A percentile compares a stretch with the other conserved stretches of the same genome.
These are phyloP conservation scores for Biscutella laevigata DNA, from an alignment of 441 rosid genomes.

Conservation along the genomic window DNA sequence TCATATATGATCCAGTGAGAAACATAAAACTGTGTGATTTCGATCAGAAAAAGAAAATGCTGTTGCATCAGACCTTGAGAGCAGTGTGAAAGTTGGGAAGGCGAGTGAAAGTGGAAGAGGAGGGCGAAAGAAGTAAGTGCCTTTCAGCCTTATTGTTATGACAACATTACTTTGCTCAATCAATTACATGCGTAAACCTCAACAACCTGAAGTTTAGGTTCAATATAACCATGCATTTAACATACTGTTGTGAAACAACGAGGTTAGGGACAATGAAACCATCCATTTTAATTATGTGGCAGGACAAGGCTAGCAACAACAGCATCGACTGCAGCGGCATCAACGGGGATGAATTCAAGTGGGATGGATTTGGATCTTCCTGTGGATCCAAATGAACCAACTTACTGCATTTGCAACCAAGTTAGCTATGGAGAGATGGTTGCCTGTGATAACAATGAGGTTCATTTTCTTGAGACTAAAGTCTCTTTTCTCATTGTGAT, in stretches of 20 bases:
- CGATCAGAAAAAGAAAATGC: conserved; percentile 54
- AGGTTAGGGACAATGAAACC: not conserved
- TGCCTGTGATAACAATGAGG: conserved; percentile 86
- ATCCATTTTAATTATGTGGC: conserved; percentile 20
- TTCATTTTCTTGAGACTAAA: conserved; percentile 19
- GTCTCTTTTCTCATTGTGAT: not conserved
- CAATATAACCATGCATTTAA: not conserved
- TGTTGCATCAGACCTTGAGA: conserved; percentile 41
- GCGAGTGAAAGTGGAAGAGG: conserved; percentile 76
- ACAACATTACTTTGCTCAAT: not conserved
- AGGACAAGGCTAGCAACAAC: conserved; percentile 68
- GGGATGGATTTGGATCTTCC: conserved; percentile 88
- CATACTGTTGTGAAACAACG: not conserved
- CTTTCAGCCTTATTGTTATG: conserved; percentile 3
- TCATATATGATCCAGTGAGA: not conserved
- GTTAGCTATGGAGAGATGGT: conserved; percentile 96
- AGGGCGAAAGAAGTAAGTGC: conserved; percentile 79
- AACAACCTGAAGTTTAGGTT: not conserved
- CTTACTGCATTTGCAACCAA: conserved; percentile 95
- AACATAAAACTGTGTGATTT: conserved; percentile 4
- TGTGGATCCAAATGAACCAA: conserved; percentile 96
- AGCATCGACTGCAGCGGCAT: conserved; percentile 31
- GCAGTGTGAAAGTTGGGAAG: conserved; percentile 52
- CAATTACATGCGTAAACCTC: not conserved
- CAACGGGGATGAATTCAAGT: conserved; percentile 48